These are phyloP conservation scores for Thermochaetoides dissita DNA, from an alignment of 2,329 filamentous ascomycete species.

Conservation along the genomic window DNA sequence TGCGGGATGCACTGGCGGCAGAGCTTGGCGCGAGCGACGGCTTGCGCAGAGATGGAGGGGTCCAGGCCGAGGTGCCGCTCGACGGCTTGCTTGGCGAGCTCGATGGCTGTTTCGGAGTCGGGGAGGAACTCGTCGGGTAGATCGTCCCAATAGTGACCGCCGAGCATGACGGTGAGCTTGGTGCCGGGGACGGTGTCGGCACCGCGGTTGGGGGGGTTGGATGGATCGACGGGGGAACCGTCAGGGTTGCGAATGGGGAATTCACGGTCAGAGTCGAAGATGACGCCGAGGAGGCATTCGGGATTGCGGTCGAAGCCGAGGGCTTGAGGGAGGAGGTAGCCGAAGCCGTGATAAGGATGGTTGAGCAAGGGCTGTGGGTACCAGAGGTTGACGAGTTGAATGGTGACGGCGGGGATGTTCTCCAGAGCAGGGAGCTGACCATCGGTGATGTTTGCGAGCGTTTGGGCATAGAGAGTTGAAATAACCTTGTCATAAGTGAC, in stretches of 20 bases:
- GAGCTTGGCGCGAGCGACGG: constrained; percentile 44
- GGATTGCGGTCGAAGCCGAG: constrained; percentile 18
- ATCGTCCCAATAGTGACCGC: constrained; percentile 79
- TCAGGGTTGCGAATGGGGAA: constrained; percentile 11
- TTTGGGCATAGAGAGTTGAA: constrained; percentile 44
- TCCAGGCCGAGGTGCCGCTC: constrained; percentile 61
- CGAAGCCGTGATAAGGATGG: constrained; percentile 55
- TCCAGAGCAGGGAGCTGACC: constrained; percentile 33
- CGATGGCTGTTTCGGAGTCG: constrained; percentile 47
- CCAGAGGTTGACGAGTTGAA: constrained; percentile 88
- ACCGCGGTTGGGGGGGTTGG: constrained; percentile 17
- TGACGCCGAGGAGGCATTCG: constrained; percentile 55
- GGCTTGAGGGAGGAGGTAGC: constrained; percentile 76
- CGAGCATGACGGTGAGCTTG: constrained; percentile 87
- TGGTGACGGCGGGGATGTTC: constrained; percentile 54
- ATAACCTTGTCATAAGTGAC: constrained; percentile 43
- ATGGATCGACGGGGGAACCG: too few relatives aligned
- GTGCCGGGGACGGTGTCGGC: constrained; percentile 50
- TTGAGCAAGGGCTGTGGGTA: constrained; percentile 53
- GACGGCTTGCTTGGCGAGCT: constrained; percentile 57
- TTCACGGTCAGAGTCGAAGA: constrained; percentile 66
- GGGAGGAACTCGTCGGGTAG: constrained; percentile 35
- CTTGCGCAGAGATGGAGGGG: constrained; percentile 40
- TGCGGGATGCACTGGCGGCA: constrained; percentile 73
- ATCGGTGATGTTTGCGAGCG: constrained; percentile 26